Evolutionary conservation across 2,329 filamentous ascomycete species (phyloP), one percentile per base, ranked within the genome.

Genomic region (Capronia epimyces): DNA sequence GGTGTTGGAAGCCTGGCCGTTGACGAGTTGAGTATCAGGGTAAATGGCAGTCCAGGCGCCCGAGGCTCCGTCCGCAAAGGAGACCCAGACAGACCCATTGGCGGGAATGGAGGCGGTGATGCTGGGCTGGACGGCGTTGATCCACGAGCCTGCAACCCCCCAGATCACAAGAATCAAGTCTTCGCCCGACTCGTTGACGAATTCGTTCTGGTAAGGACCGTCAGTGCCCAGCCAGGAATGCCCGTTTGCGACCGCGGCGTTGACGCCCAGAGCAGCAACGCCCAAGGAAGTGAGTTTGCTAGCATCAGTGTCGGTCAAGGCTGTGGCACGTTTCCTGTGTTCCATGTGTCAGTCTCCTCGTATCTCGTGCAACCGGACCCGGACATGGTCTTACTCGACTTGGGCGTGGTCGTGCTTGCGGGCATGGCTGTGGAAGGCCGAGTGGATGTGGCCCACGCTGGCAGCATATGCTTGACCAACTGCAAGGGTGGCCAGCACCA

Each of bases 401-500:
- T 43, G 24, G 41, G 49, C 46, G 29, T 57, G 55, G 40, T 56
- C 49, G 31, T 56, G 53, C 43, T 48, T 53, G 50, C 53, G 56
- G 18, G 52, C 50, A 49, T 58, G 56, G 45, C 39, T 53, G 42
- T 58, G 56, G 37, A 50, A 25, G 18, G 47, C 45, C 5, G 55
- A 41, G 46, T 57, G 55, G 22, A 27, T 18, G 15, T 52, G 45
- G 18, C 36, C 41, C 2, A 60, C 43, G 29, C 49, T 48, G 48
- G 57, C 55, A 53, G 59, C 57, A 25, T 52, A 49, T 34, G 59
- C 53, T 49, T 59, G 55, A 43, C 59, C 53, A 32, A 52, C 48
- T 29, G 55, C 59, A 32, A 60, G 55, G 53, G 59, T 60, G 59
- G 52, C 55, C 53, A 61, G 59, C 59, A 61, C 59, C 55, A 61